phyloP scores from a whole-genome alignment of 2,329 filamentous ascomycete genomes.

The Chalara sp. region DNA sequence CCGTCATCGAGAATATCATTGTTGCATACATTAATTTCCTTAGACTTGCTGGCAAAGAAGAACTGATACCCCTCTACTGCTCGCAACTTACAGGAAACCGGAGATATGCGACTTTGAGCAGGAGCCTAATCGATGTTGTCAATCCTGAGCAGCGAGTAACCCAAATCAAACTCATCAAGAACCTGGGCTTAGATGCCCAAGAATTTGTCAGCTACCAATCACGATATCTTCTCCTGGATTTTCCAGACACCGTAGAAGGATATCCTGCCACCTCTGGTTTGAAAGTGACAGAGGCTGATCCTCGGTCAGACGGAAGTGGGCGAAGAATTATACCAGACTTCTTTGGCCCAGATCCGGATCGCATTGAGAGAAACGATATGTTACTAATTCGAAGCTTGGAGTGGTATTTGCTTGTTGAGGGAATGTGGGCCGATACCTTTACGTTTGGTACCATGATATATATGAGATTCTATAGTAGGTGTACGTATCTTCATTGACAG shows the following conservation, averaged over 20 bases:
- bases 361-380: slow-evolving; percentile 58
- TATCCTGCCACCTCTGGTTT: slow-evolving; percentile 40
- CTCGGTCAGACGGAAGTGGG: slow-evolving; percentile 41
- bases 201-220: slow-evolving; percentile 68
- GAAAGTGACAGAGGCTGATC: slow-evolving; percentile 37
- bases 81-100: slow-evolving; percentile 63
- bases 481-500: neutral
- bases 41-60: slow-evolving; percentile 62
- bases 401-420: slow-evolving; percentile 74
- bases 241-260: slow-evolving; percentile 30
- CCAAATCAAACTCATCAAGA: slow-evolving; percentile 68
- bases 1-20: slow-evolving; percentile 61
- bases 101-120: slow-evolving; percentile 64
- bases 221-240: slow-evolving; percentile 43
- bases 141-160: slow-evolving; percentile 57
- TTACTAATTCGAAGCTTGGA: slow-evolving; percentile 72
- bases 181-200: slow-evolving; percentile 64
- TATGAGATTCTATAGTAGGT: slow-evolving; percentile 76
- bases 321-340: slow-evolving; percentile 65
- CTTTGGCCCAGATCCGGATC: slow-evolving; percentile 57
- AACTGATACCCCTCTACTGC: slow-evolving; percentile 82
- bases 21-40: slow-evolving; percentile 78
- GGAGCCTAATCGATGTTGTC: slow-evolving; percentile 68
- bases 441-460: slow-evolving; percentile 65
- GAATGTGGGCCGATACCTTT: slow-evolving; percentile 66